These are phyloP conservation scores for Hyphodiscus hymeniophilus DNA, from an alignment of 495 filamentous ascomycete genomes.

Conservation along the genomic window DNA sequence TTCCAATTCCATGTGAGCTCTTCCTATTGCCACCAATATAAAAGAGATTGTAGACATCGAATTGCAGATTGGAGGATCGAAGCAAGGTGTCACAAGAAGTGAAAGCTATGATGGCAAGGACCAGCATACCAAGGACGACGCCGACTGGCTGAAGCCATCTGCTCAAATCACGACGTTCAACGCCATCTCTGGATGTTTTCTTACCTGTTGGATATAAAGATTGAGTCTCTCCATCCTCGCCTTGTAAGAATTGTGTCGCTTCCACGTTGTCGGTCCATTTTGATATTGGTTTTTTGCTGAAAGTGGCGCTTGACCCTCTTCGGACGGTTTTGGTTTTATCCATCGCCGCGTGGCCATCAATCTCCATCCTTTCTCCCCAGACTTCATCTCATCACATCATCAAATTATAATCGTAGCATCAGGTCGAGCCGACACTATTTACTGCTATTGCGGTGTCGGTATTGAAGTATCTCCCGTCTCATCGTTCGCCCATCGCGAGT, in stretches of 20 bases:
- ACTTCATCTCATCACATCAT: neutral
- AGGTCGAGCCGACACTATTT: neutral
- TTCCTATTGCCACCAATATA: neutral
- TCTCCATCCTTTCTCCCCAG: neutral
- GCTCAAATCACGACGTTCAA: neutral
- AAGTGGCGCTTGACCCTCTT: neutral
- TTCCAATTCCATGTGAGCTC: constrained; percentile 5
- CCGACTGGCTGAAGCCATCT: neutral
- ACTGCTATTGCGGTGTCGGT: neutral
- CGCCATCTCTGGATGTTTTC: neutral
- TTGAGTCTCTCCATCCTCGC: neutral
- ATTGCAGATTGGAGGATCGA: neutral
- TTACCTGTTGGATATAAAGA: neutral
- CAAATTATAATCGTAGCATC: too few species aligned
- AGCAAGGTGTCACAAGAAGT: neutral
- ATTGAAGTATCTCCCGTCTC: neutral
- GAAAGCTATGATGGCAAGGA: neutral
- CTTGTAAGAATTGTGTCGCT: neutral
- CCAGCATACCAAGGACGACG: neutral
- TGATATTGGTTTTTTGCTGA: neutral
- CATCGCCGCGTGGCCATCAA: neutral
- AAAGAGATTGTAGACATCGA: neutral
- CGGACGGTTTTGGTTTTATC: neutral
- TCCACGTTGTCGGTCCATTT: neutral
- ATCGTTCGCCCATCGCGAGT: neutral